Conservation (phyloP, 306 rosid genomes). For the Inga oerstediana region DNA sequence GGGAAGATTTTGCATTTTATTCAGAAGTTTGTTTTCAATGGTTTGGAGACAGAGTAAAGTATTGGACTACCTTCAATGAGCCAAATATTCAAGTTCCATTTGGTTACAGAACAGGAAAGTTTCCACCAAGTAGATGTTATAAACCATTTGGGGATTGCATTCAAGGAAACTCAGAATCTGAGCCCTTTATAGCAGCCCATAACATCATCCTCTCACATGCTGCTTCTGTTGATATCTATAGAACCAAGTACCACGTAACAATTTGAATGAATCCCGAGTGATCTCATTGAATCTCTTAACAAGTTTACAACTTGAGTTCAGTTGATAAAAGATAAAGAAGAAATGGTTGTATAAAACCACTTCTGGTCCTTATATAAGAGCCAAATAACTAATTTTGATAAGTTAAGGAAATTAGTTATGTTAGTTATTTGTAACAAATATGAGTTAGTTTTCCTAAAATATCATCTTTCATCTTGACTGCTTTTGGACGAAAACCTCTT, state of each 20-base stretch:
- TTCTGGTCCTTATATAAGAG: too few species aligned
- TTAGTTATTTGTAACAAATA: too few species aligned
- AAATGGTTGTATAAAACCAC: background rate
- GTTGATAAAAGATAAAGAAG: too few species aligned
- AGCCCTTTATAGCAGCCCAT: conserved; percentile 68
- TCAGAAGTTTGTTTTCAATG: conserved; percentile 49
- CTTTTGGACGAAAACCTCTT: too few species aligned
- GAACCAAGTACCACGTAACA: conserved; percentile 61
- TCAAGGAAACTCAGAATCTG: conserved; percentile 60
- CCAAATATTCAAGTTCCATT: conserved; percentile 41
- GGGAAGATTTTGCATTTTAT: conserved; percentile 53
- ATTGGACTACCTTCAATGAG: conserved; percentile 62
- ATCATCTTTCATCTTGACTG: too few species aligned
- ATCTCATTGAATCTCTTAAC: background rate
- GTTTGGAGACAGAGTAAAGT: conserved; percentile 59
- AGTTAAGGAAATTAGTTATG: too few species aligned
- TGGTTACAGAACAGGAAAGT: conserved; percentile 37
- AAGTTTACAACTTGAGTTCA: background rate
- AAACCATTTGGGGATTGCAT: conserved; percentile 56
- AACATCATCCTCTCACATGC: conserved; percentile 69
- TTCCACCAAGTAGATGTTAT: conserved; percentile 46
- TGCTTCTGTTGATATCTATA: conserved; percentile 52
- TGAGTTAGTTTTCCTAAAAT: too few species aligned
- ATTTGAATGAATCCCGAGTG: background rate
- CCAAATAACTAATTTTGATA: too few species aligned